These are phyloP conservation scores for Udeniomyces megalosporus DNA, from an alignment of 768 basidiomycete genomes.

Conservation along the genomic window DNA sequence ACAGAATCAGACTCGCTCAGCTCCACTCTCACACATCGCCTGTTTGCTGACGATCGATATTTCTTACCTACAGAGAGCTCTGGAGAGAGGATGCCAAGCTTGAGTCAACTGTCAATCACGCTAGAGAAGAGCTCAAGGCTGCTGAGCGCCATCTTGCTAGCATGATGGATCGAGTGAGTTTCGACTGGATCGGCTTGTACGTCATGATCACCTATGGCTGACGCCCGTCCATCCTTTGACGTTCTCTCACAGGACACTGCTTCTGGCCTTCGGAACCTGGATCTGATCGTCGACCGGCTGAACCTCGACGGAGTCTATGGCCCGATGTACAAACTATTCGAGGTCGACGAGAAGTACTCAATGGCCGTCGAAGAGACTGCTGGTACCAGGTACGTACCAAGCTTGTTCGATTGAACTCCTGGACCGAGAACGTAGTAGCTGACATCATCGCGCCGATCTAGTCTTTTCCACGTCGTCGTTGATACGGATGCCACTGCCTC, in stretches of 20 bases:
- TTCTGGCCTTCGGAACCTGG: constrained; percentile 68
- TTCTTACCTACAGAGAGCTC: constrained; percentile 39
- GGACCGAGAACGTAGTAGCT: background rate
- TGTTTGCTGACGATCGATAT: background rate
- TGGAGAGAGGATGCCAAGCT: constrained; percentile 92
- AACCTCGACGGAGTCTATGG: constrained; percentile 75
- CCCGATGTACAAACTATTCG: constrained; percentile 82
- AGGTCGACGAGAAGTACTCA: constrained; percentile 80
- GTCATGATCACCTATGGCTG: too few species aligned
- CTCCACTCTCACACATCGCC: background rate
- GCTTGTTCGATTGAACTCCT: background rate
- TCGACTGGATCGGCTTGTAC: too few species aligned
- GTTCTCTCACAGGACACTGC: constrained; percentile 60
- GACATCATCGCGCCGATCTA: constrained; percentile 24
- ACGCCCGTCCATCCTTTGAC: too few species aligned
- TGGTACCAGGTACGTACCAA: constrained; percentile 57
- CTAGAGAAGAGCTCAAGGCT: constrained; percentile 59
- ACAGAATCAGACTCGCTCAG: background rate
- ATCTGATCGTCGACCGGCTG: constrained; percentile 61
- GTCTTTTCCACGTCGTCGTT: constrained; percentile 92
- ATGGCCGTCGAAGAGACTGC: constrained; percentile 88
- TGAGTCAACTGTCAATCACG: constrained; percentile 56
- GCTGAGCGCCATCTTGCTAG: constrained; percentile 63
- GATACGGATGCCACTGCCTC: constrained; percentile 90
- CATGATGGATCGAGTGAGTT: constrained; percentile 87